Evolutionary conservation across 2,329 filamentous ascomycete genomes (phyloP).

Genomic region (Salinomyces thailandicus): DNA sequence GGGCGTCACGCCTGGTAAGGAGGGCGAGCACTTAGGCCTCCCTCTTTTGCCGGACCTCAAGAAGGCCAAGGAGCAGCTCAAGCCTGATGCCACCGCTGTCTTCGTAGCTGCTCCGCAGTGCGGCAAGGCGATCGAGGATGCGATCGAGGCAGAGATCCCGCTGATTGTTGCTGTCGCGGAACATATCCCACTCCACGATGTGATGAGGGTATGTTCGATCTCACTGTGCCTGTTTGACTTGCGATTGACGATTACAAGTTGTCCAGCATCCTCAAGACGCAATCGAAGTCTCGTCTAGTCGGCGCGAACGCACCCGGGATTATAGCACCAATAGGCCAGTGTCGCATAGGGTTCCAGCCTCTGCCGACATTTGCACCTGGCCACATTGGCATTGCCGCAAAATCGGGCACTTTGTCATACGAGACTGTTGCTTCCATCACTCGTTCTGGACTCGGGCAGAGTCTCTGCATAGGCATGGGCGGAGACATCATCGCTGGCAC

Average conservation of each 20-base stretch:
- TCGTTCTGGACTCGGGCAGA: conserved; percentile 64
- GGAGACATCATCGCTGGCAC: conserved; percentile 67
- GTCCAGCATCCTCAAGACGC: conserved; percentile 58
- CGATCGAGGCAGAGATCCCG: conserved; percentile 67
- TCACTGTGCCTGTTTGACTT: too few species aligned
- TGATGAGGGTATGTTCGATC: conserved; percentile 56
- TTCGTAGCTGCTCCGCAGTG: conserved; percentile 71
- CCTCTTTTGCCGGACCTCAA: conserved; percentile 60
- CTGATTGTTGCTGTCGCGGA: conserved; percentile 71
- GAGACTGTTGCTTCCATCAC: conserved; percentile 68
- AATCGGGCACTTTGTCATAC: conserved; percentile 70
- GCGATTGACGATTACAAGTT: too few species aligned
- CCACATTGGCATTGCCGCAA: conserved; percentile 64
- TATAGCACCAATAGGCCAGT: conserved; percentile 60
- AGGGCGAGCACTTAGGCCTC: conserved; percentile 60
- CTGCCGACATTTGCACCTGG: conserved; percentile 60
- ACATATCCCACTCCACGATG: conserved; percentile 68
- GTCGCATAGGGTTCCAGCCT: conserved; percentile 66
- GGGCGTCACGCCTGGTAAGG: conserved; percentile 61
- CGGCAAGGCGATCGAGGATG: conserved; percentile 63
- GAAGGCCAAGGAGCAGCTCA: conserved; percentile 57
- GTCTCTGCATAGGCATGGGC: conserved; percentile 65
- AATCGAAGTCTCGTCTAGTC: conserved; percentile 61
- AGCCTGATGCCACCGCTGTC: conserved; percentile 67
- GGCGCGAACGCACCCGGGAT: conserved; percentile 77